Conservation (phyloP, 768 basidiomycete species). For the Kwoniella sp. region DNA sequence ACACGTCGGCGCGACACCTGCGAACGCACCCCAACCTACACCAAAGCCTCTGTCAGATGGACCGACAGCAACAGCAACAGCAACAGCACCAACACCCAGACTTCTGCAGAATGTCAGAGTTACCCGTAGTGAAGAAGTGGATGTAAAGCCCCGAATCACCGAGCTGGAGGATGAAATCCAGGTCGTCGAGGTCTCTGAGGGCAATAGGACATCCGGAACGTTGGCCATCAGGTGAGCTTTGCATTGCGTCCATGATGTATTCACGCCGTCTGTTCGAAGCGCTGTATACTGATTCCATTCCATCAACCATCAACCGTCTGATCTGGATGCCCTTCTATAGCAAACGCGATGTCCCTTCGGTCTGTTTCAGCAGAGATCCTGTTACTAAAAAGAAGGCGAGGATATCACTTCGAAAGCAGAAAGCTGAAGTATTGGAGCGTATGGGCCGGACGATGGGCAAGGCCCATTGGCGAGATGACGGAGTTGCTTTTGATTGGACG, state of each 20-base stretch:
- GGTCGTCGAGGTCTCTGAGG: not conserved
- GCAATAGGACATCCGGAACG: constrained; percentile 9
- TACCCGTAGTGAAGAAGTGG: constrained; percentile 4
- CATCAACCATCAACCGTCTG: not conserved
- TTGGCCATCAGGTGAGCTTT: constrained; percentile 18
- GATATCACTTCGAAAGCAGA: constrained; percentile 1
- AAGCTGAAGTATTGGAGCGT: not conserved
- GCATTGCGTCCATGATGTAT: too few species aligned
- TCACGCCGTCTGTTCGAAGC: not conserved
- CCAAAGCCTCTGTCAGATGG: too few species aligned
- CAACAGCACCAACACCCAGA: too few species aligned
- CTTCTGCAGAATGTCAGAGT: too few species aligned
- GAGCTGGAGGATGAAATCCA: constrained; percentile 9
- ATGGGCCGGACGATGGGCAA: constrained; percentile 18
- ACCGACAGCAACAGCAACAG: too few species aligned
- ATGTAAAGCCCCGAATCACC: constrained; percentile 7
- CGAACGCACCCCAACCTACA: not conserved
- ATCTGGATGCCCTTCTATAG: too few species aligned
- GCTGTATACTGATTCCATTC: not conserved
- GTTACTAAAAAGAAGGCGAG: constrained; percentile 2
- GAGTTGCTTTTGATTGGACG: constrained; percentile 25
- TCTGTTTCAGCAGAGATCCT: constrained; percentile 11
- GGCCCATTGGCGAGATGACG: constrained; percentile 22
- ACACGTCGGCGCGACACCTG: too few species aligned
- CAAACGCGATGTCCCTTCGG: constrained; percentile 7